phyloP scores from a whole-genome alignment of 2,329 filamentous ascomycete species.

The Metarhizium album region DNA sequence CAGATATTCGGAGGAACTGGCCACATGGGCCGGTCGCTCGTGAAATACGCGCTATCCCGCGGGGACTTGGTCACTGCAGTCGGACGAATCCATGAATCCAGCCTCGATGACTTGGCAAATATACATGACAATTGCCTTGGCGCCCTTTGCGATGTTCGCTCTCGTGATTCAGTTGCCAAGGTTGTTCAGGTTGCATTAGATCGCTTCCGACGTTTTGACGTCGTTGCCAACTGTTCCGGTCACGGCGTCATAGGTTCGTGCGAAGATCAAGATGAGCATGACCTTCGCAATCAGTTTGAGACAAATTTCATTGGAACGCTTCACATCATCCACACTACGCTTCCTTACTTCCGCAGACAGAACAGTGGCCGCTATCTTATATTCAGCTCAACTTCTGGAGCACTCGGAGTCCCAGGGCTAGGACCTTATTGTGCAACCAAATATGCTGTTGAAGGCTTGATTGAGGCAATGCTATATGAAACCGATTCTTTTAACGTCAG shows the following conservation, averaged over 20 bases:
- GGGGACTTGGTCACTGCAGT: slow-evolving; percentile 81
- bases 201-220: slow-evolving; percentile 72
- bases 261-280: slow-evolving; percentile 93
- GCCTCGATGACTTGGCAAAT: slow-evolving; percentile 57
- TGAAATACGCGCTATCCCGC: slow-evolving; percentile 68
- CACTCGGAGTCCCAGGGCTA: slow-evolving; percentile 84
- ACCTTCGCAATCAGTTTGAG: slow-evolving; percentile 91
- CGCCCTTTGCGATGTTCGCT: slow-evolving; percentile 81
- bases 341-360: slow-evolving; percentile 78
- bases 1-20: slow-evolving; percentile 94
- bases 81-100: slow-evolving; percentile 71
- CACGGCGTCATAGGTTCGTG: slow-evolving; percentile 93
- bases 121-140: slow-evolving; percentile 66
- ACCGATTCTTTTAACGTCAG: slow-evolving; percentile 87
- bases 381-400: slow-evolving; percentile 85
- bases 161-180: slow-evolving; percentile 62
- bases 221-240: slow-evolving; percentile 87
- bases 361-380: slow-evolving; percentile 76
- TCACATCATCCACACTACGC: slow-evolving; percentile 79
- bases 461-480: slow-evolving; percentile 95
- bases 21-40: slow-evolving; percentile 86
- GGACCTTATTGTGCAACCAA: slow-evolving; percentile 96
- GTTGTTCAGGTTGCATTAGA: slow-evolving; percentile 61
- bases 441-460: slow-evolving; percentile 89
- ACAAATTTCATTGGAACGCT: slow-evolving; percentile 95